Evolutionary conservation across 129 eudicot genomes (phyloP).

Genomic region (Flaveria sonorensis): DNA sequence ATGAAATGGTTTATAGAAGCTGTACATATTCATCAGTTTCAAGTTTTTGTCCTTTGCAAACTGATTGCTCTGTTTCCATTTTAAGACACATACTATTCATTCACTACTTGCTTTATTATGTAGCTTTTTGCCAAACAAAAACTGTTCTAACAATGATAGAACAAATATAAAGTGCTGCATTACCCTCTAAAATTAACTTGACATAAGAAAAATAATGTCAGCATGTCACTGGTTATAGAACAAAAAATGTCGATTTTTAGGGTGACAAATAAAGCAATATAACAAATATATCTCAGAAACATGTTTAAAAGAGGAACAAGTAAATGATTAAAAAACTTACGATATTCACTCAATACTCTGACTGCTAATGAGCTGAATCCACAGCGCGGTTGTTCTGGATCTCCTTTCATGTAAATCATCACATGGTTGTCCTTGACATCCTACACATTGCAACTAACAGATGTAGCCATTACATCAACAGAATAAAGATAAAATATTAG

Average conservation of each 20-base stretch:
- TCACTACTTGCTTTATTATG: neutral
- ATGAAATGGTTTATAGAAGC: neutral
- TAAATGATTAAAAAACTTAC: conserved; percentile 48
- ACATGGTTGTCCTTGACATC: conserved; percentile 90
- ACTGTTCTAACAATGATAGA: neutral
- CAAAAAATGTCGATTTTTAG: neutral
- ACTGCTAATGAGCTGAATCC: conserved; percentile 99
- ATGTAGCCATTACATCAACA: conserved; percentile 6
- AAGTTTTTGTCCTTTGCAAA: neutral
- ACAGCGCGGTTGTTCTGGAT: conserved; percentile 89
- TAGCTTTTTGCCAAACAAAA: neutral
- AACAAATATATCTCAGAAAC: neutral
- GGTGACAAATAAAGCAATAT: neutral
- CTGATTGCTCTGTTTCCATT: neutral
- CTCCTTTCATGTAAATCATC: conserved; percentile 99
- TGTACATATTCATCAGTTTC: neutral
- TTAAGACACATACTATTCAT: neutral
- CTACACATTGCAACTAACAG: conserved; percentile 45
- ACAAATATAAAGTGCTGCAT: neutral
- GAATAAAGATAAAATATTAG: neutral
- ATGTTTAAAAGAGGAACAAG: neutral
- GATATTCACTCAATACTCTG: conserved; percentile 77
- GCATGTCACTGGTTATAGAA: no score
- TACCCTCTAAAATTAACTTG: neutral
- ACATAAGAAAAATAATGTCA: no score